Evolutionary conservation across 257 asterid genomes (phyloP).

Genomic region (Solanum pinnatisectum): DNA sequence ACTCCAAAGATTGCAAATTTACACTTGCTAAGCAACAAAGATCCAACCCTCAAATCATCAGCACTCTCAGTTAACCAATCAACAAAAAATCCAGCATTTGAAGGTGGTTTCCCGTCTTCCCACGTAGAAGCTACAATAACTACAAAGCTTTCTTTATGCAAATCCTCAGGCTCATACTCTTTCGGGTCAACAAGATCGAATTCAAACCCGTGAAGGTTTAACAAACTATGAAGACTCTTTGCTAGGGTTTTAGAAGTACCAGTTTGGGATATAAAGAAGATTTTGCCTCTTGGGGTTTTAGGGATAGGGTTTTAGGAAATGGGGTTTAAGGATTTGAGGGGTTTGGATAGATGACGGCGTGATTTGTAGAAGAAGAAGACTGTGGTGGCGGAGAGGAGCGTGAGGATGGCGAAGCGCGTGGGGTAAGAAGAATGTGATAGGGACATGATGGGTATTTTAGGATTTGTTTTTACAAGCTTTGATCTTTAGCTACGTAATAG

Average conservation of each 20-base stretch:
- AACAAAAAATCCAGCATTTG: conserved; percentile 62
- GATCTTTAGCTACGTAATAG: not conserved
- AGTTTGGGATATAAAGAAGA: conserved; percentile 71
- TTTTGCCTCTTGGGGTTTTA: conserved; percentile 41
- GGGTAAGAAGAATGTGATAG: conserved; percentile 32
- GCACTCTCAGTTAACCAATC: conserved; percentile 89
- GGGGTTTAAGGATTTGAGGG: conserved; percentile 14
- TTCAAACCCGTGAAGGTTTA: conserved; percentile 31
- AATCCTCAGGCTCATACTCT: conserved; percentile 90
- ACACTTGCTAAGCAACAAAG: conserved; percentile 52
- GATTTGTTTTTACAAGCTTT: not conserved
- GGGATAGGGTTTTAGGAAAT: conserved; percentile 2
- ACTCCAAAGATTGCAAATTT: conserved; percentile 80
- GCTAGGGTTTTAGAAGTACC: conserved; percentile 83
- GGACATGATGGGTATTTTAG: conserved; percentile 31
- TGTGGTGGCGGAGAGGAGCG: conserved; percentile 79
- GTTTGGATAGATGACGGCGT: conserved; percentile 55
- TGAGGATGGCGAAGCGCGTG: conserved; percentile 52
- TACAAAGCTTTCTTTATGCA: conserved; percentile 49
- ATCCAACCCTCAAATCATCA: conserved; percentile 89
- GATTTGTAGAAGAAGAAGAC: conserved; percentile 68
- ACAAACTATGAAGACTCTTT: conserved; percentile 51
- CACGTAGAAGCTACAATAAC: conserved; percentile 80
- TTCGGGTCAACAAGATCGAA: conserved; percentile 71
- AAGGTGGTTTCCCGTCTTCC: conserved; percentile 77